These are phyloP conservation scores for Calocybe gangraenosa DNA, from an alignment of 768 basidiomycete species.

Conservation along the genomic window DNA sequence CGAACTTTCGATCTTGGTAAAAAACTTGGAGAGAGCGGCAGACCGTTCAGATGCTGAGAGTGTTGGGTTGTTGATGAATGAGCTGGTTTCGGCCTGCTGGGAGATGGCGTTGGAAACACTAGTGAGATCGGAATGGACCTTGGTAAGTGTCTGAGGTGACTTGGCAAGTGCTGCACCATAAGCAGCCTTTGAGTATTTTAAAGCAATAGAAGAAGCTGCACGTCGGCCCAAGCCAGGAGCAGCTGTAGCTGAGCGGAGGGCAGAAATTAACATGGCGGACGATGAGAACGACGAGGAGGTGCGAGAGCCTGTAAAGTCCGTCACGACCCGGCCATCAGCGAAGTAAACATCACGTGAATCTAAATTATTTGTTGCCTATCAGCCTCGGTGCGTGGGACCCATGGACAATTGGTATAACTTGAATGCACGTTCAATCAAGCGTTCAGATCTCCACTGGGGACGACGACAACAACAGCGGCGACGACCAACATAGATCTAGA, in stretches of 20 bases:
- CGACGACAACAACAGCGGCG: background rate
- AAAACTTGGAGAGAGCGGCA: constrained; percentile 63
- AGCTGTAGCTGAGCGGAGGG: constrained; percentile 46
- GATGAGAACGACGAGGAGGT: constrained; percentile 19
- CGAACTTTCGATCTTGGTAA: constrained; percentile 58
- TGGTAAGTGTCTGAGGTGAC: constrained; percentile 77
- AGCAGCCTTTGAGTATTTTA: constrained; percentile 81
- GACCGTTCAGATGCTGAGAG: constrained; percentile 76
- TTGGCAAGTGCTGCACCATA: constrained; percentile 80
- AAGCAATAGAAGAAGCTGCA: constrained; percentile 70
- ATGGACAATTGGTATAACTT: background rate
- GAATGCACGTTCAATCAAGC: background rate
- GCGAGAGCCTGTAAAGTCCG: constrained; percentile 16
- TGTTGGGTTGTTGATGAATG: constrained; percentile 88
- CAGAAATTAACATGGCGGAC: constrained; percentile 49
- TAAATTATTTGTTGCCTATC: no score
- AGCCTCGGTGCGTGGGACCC: no score
- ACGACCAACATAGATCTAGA: no score
- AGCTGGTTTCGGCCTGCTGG: constrained; percentile 55
- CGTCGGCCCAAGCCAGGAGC: constrained; percentile 58
- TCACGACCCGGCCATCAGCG: constrained; percentile 15
- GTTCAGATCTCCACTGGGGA: background rate
- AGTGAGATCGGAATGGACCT: constrained; percentile 82
- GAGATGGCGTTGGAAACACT: constrained; percentile 67
- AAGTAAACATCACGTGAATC: no score